Evolutionary conservation across 2,329 filamentous ascomycete genomes (phyloP), one percentile per base, ranked within the genome.

Genomic region (Fusarium bactridioides): DNA sequence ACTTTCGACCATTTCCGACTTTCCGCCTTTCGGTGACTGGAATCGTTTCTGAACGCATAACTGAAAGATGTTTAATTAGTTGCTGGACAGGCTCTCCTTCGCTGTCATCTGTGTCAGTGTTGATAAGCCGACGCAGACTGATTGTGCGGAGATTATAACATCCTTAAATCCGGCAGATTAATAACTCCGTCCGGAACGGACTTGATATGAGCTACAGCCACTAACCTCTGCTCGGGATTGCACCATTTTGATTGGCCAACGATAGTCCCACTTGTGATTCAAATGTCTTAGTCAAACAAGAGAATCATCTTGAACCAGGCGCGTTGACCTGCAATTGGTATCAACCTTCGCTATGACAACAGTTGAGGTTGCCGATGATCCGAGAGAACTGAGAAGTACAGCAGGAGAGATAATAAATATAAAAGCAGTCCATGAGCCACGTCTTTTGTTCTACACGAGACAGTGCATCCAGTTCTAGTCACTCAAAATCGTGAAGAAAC

Each of bases 261-360:
- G 9, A 23, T 16, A 15, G 29, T 4, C 1, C 48, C 31, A 9
- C 16, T 3, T 11, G 18, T 21, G 4, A 19, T 15, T 0, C 0
- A 13, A 7, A 33, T 35, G 11, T 13, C 9, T 11, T 5, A 1
- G 16, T 25, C 16, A 50, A 19, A 7, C 11, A 7, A 50, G 16
- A 23, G 1, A 1, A n/a, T 0, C 15, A 19, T 51, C 11, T n/a
- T 50, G 5, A 51, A 15, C 12, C 15, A 35, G 11, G 5, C 0
- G 12, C 0, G 4, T 25, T 25, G 6, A 19, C 29, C n/a, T 51
- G 2, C 5, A 15, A 7, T 35, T 35, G 16, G 18, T 19, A 25
- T 25, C 2, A 4, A 0, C n/a, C 6, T 25, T 37, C 18, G 2
- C 1, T 2, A 37, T 37, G 16, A 10, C 3, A 19, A 11, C 1